phyloP scores from a whole-genome alignment of 768 basidiomycete species.

The Psilocybe azurescens region DNA sequence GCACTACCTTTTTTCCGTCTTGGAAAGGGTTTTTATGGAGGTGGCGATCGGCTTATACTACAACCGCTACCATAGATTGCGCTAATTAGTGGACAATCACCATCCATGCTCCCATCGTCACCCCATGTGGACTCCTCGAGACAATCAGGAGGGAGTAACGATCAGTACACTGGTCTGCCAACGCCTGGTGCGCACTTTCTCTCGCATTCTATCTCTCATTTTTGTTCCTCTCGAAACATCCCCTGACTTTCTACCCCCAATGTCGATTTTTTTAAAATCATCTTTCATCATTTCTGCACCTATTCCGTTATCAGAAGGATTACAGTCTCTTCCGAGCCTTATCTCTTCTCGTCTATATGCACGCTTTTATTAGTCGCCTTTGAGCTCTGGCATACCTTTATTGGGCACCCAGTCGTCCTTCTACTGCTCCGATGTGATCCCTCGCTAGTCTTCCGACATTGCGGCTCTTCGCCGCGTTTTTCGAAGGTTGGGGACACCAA shows the following conservation, averaged over 20 bases:
- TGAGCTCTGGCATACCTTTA: background rate
- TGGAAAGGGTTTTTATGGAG: conserved; percentile 12
- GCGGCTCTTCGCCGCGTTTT: background rate
- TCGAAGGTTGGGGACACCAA: too few relatives aligned
- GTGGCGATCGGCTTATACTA: background rate
- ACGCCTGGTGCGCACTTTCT: conserved; percentile 34
- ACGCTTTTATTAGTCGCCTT: background rate
- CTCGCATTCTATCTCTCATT: conserved; percentile 5
- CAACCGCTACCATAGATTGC: conserved; percentile 53
- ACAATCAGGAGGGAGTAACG: conserved; percentile 35
- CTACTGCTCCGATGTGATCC: background rate
- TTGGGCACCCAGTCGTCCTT: background rate
- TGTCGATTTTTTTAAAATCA: background rate
- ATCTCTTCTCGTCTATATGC: conserved; percentile 1
- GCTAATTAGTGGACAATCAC: conserved; percentile 60
- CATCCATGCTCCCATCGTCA: conserved; percentile 38
- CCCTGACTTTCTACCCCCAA: background rate
- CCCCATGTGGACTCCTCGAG: conserved; percentile 30
- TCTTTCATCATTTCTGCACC: background rate
- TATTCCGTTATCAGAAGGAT: background rate
- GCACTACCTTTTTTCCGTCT: conserved; percentile 25
- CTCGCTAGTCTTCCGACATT: background rate
- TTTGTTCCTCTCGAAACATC: background rate
- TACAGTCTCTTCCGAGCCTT: background rate
- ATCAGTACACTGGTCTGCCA: conserved; percentile 44